Evolutionary conservation across 805 yeast species (phyloP), one percentile per base, ranked within the genome.

Genomic region (Metschnikowia vanudenii): DNA sequence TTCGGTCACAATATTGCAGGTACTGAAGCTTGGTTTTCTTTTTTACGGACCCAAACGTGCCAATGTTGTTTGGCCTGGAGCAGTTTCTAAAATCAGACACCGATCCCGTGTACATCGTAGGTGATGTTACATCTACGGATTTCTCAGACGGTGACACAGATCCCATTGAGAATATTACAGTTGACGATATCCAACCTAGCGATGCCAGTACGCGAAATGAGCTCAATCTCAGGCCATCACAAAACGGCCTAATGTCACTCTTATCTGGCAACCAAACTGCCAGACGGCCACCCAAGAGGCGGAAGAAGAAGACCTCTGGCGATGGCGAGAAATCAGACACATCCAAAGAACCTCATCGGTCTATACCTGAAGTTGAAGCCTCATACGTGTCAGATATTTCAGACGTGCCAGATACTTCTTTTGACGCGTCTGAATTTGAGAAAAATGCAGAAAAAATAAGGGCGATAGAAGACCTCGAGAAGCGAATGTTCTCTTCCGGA

Each of bases 31-130:
- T 26, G 28, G 7, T 30, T n/a, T 26, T 17, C 28, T 18, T 31
- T 36, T 20, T 20, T 17, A 2, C n/a, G 33, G 6, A 3, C 33
- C 17, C 33, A 13, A 13, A 30, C 33, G 14, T 30, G 33, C 33
- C 33, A 14, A 30, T 52, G 55, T 49, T 52, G 43, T 37, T 39
- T 30, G 53, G 55, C 26, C 55, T 49, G 55, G 53, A 52, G 41
- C 51, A 41, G 37, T 49, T 28, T 37, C 29, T 49, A 14, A 13
- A 22, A 17, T 14, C 17, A 16, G 30, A 17, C n/a, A 18, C 8
- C 2, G 13, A 14, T 12, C 36, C 22, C 19, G 36, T 17, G 13
- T 17, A 33, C 36, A 12, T 14, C 22, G 22, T 33, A 5, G 13
- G 20, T 33, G 22, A 17, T 18, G 19, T 18, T 6, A 11, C 36